Conservation (phyloP, 257 asterid species). For the Ehretia macrophylla region DNA sequence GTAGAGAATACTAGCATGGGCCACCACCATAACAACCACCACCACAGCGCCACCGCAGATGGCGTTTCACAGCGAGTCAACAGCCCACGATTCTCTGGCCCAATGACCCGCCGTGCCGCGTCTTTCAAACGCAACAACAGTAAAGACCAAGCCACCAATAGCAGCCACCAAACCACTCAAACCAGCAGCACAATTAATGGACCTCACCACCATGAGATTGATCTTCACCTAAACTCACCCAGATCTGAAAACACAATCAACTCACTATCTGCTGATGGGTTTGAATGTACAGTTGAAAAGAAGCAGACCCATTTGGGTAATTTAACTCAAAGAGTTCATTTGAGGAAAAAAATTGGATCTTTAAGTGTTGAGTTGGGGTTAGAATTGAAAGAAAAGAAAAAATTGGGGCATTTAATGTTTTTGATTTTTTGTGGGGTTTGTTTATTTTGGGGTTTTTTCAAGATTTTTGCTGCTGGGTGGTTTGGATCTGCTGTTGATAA, state of each 20-base stretch:
- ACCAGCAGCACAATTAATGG: constrained; percentile 16
- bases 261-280: constrained; percentile 41
- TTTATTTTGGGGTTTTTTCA: constrained; percentile 70
- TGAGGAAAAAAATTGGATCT: constrained; percentile 69
- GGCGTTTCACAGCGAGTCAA: constrained; percentile 79
- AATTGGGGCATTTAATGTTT: constrained; percentile 82
- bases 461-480: constrained; percentile 93
- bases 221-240: constrained; percentile 76
- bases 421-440: constrained; percentile 71
- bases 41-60: constrained; percentile 41
- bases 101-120: constrained; percentile 81
- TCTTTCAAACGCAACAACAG: constrained; percentile 61
- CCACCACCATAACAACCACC: constrained; percentile 69
- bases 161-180: not conserved
- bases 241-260: constrained; percentile 58
- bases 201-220: constrained; percentile 54
- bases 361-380: constrained; percentile 59
- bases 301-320: constrained; percentile 59
- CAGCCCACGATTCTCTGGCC: constrained; percentile 91
- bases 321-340: constrained; percentile 61
- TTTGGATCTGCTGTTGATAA: constrained; percentile 87
- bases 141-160: constrained; percentile 25
- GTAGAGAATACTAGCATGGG: constrained; percentile 29
- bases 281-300: constrained; percentile 38
- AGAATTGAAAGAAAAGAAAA: constrained; percentile 65